Percentiles rank a stretch among this genome's conserved stretches.
phyloP scores from a whole-genome alignment of 1,284 basidiomycete species.

The Heliocybe sulcata region DNA sequence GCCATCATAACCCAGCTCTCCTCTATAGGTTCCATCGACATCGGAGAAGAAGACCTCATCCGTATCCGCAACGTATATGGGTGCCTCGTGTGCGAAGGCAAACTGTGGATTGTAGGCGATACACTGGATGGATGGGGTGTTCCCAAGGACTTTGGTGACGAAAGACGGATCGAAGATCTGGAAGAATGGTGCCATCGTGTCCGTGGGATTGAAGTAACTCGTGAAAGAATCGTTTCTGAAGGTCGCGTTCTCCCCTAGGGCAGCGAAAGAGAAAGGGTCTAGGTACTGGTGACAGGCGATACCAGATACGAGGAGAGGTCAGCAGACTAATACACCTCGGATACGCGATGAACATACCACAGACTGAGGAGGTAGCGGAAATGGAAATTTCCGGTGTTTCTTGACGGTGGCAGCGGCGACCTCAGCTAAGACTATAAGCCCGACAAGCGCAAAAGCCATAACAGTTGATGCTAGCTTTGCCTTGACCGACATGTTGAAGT shows the following conservation, averaged over 20 bases:
- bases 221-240: constrained; percentile 21
- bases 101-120: constrained; percentile 53
- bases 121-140: constrained; percentile 44
- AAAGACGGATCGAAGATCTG: constrained; percentile 63
- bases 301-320: not conserved
- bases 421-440: not conserved
- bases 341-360: constrained; percentile 6
- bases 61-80: constrained; percentile 50
- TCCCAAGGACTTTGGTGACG: constrained; percentile 46
- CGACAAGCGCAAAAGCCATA: not conserved
- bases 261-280: constrained; percentile 21
- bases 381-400: not conserved
- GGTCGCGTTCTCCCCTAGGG: constrained; percentile 21
- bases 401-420: not conserved
- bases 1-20: constrained; percentile 32
- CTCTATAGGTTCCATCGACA: constrained; percentile 40
- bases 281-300: constrained; percentile 19
- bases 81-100: constrained; percentile 72
- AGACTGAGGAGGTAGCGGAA: constrained; percentile 6
- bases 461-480: not conserved
- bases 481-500: not conserved
- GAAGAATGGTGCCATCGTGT: constrained; percentile 50
- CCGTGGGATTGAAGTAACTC: constrained; percentile 30
- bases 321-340: not conserved
- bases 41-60: constrained; percentile 50